These are phyloP conservation scores for Phaffia rhodozyma DNA, from an alignment of 1,284 basidiomycete species.

Conservation along the genomic window DNA sequence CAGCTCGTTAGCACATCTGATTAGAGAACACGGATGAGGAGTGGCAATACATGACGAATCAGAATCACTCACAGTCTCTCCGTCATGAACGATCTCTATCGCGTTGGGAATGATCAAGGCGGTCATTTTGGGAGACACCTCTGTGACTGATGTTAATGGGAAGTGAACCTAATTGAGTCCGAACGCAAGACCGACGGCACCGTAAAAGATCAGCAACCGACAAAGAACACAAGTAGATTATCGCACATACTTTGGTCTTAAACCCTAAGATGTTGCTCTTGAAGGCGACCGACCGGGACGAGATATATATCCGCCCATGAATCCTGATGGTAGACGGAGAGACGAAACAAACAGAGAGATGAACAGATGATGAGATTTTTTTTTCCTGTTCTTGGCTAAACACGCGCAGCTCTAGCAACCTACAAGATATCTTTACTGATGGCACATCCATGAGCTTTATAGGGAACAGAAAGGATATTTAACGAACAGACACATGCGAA, in stretches of 20 bases:
- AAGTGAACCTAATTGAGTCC: conserved; percentile 15
- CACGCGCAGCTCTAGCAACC: too few species aligned
- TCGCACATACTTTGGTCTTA: conserved; percentile 20
- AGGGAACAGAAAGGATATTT: not conserved
- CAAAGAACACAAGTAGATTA: too few species aligned
- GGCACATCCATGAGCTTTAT: conserved; percentile 21
- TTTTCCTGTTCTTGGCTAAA: too few species aligned
- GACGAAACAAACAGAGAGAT: too few species aligned
- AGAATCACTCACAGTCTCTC: not conserved
- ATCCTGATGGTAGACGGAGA: not conserved
- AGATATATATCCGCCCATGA: conserved; percentile 22
- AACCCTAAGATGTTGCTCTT: conserved; percentile 23
- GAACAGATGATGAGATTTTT: too few species aligned
- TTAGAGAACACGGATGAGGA: not conserved
- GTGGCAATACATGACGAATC: not conserved
- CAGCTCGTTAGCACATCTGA: not conserved
- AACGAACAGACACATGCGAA: not conserved
- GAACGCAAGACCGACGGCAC: too few species aligned
- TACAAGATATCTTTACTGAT: conserved; percentile 21
- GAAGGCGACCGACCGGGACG: conserved; percentile 19
- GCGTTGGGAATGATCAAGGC: conserved; percentile 24
- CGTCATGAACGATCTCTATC: conserved; percentile 15
- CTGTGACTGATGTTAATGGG: conserved; percentile 16
- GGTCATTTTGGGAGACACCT: conserved; percentile 19
- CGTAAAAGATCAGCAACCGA: too few species aligned